Evolutionary conservation across 805 yeast species (phyloP).

Genomic region (Millerozyma miso): DNA sequence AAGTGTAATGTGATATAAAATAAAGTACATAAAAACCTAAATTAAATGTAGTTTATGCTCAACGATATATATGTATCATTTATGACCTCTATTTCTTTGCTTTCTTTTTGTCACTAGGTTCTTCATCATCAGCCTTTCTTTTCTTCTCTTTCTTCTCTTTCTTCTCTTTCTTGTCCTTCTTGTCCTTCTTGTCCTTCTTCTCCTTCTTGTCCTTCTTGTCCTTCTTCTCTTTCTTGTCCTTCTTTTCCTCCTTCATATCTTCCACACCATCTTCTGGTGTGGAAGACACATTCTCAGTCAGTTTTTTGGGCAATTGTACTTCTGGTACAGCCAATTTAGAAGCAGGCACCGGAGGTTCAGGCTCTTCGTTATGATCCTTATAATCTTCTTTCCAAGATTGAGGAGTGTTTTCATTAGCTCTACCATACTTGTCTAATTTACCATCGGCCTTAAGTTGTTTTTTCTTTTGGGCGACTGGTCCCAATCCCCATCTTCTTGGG

Average conservation of each 20-base stretch:
- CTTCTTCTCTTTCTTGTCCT: constrained; percentile 36
- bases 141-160: constrained; percentile 17
- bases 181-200: constrained; percentile 59
- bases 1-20: constrained; percentile 4
- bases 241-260: constrained; percentile 12
- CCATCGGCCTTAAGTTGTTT: constrained; percentile 97
- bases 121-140: constrained; percentile 30
- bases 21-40: constrained; percentile 1
- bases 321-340: constrained; percentile 47
- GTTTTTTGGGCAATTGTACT: constrained; percentile 45
- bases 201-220: constrained; percentile 48
- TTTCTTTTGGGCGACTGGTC: constrained; percentile 98
- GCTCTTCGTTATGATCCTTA: constrained; percentile 60
- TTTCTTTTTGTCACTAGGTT: constrained; percentile 47
- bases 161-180: constrained; percentile 56
- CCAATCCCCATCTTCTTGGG: constrained; percentile 99
- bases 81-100: constrained; percentile 27
- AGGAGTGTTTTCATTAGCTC: constrained; percentile 92
- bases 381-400: constrained; percentile 85
- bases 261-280: constrained; percentile 14
- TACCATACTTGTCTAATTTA: constrained; percentile 93
- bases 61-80: not conserved
- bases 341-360: constrained; percentile 57
- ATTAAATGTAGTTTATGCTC: not conserved
- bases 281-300: constrained; percentile 41